Base-by-base conservation (phyloP, 345 rosid genomes). In the Moricandia moricandioides region DNA sequence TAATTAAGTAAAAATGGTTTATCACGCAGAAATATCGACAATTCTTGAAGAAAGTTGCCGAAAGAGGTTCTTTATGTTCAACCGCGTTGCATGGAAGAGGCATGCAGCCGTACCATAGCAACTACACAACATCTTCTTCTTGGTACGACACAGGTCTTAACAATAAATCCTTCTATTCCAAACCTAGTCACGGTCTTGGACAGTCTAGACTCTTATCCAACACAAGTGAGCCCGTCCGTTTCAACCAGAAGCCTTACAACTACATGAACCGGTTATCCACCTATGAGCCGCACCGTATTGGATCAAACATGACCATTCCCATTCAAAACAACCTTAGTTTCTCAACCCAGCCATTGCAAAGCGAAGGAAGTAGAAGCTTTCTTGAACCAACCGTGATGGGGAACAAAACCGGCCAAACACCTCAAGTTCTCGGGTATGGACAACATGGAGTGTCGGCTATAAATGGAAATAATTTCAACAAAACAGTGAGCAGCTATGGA, bases 21-120 rank as follows among this genome's bases (percentile, higher is more conserved):
- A 57, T 6, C 61, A 62, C 9, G 67, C 82, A 91, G 97, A 91
- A 91, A 71, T 91, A 89, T 57, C 85, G 97, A 29, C 29, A 82
- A 21, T 91, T 88, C 80, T 71, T 88, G 70, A 89, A 77, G 66
- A 71, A 73, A 60, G 83, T 86, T 0, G 84, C 86, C 0, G 85
- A 84, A 4, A 71, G 62, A 40, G 80, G 84, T 1, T 3, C 26
- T 17, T 5, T n/a, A 6, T 9, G 62, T 35, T 24, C 83, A 21
- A 67, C 21, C 17, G 51, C 24, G n/a, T 27, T 71, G 21, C n/a
- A 75, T 1, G 68, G 47, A 26, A 73, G 69, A 70, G 43, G 67
- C 61, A 26, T 63, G 16, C 62, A 26, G 34, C 56, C 72, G 17
- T 58, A 35, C 72, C 26, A 18, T 63, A 78, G 55, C 73, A 30